Base-by-base conservation (phyloP, 306 rosid genomes). In the Coriaria nepalensis region DNA sequence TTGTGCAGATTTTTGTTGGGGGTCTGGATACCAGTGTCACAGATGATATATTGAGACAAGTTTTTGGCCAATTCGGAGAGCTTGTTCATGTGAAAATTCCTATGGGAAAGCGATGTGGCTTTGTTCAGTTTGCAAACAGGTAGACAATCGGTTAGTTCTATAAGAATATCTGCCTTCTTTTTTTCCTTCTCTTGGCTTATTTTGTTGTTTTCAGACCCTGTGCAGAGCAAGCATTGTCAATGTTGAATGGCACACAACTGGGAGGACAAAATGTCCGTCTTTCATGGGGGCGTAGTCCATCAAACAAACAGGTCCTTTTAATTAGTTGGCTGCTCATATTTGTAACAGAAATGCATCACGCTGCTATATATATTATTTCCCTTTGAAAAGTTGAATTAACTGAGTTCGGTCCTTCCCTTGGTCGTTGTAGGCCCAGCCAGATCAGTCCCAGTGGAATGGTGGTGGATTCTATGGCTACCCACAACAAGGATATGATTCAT, bases 211-310 rank as follows among this genome's bases (percentile, higher is more conserved):
- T 50, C 57, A 79, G 87, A 55, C 45, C 74, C 47, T 37, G 67
- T 61, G 87, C 87, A 5, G 87, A 79, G 71, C 82, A 79, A 60
- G 87, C 87, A 9, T 13, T 79, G 33, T 67, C 77, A 4, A 12
- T 59, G 50, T 49, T 79, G 75, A 75, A 79, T 67, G 87, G 87
- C 48, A 61, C 71, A 2, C 73, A 52, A 35, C 38, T 79, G 29
- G 73, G 74, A 13, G 82, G 82, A 15, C 87, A 75, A 63, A 75
- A 68, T 59, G 62, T 79, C 37, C 52, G 87, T 48, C 87, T 79
- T 53, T 79, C 87, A 7, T 79, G 87, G 87, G 87, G 87, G 9
- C 87, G 82, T 36, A 75, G 87, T 57, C 82, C 86, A 37, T 56
- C 82, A 40, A 79, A 75, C 70, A 79, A 79, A 55, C 87, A 75